Evolutionary conservation across 305 asterid species (phyloP), one percentile per base, ranked within the genome.

Genomic region (Caryopteris hybrid): DNA sequence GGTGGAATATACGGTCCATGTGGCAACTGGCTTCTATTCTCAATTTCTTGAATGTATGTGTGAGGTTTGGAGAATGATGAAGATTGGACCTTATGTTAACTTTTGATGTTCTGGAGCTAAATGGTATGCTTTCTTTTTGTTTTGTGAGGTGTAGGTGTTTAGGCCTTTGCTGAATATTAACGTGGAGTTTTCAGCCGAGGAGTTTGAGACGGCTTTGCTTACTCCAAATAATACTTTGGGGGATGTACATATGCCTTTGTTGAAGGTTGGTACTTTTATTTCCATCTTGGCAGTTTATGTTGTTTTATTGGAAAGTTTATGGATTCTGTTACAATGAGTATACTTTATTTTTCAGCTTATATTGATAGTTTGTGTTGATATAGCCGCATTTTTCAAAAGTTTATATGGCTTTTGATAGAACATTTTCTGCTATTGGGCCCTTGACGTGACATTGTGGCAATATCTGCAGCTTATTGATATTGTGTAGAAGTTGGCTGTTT

Each of bases 11-110:
- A 47, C 89, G 98, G 52, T 88, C 91, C 45, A 95, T 95, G 99
- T 91, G 98, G 99, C 91, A 95, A 83, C 69, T 95, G 85, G 98
- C 99, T 80, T 91, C 99, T 13, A 77, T 95, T 73, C 78, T 95
- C 64, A 88, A 91, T 83, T 95, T 95, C 84, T 84, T 95, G 81
- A 88, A 95, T 81, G 99, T 95, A 87, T 64, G 98, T 78, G 11
- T 65, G 68, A 55, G 20, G 13, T 72, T 63, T 42, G 50, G 53
- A 29, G 23, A 50, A 41, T 20, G 54, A 27, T 52, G 27, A 56
- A 23, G 39, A 14, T 61, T 42, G 60, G 53, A 29, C 69, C 77
- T 78, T 25, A n/a, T 66, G 52, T 55, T 33, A 53, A 27, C 3
- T 20, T 60, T 16, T 47, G 27, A 27, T 71, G 12, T 18, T 43